A percentile compares a stretch with the other conserved stretches of the same genome.
These are phyloP conservation scores for Kwoniella dejecticola DNA, from an alignment of 768 basidiomycete species.

Conservation along the genomic window DNA sequence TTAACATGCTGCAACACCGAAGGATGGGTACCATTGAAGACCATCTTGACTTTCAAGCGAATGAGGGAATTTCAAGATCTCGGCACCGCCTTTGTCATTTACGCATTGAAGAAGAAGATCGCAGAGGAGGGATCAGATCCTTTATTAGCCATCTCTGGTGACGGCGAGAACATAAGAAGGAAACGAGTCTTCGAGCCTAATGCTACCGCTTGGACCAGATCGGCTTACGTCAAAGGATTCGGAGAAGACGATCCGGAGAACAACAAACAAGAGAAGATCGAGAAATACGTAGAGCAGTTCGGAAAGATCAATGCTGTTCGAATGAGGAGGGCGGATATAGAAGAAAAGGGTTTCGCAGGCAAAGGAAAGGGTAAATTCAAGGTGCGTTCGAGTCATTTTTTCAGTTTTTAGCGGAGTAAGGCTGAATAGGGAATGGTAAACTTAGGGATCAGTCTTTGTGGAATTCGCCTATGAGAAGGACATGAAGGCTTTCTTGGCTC, in stretches of 20 bases:
- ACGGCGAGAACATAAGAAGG: slow-evolving; percentile 72
- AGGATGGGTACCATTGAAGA: slow-evolving; percentile 87
- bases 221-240: slow-evolving; percentile 92
- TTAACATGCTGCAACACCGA: slow-evolving; percentile 72
- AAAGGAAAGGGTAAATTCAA: slow-evolving; percentile 72
- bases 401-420: not conserved
- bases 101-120: slow-evolving; percentile 62
- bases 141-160: slow-evolving; percentile 73
- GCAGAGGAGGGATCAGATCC: slow-evolving; percentile 51
- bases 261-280: slow-evolving; percentile 70
- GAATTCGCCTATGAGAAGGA: slow-evolving; percentile 76
- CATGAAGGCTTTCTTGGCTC: slow-evolving; percentile 73
- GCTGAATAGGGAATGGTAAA: too few relatives aligned
- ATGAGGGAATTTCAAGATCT: slow-evolving; percentile 72
- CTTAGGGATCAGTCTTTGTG: slow-evolving; percentile 86
- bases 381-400: slow-evolving; percentile 59
- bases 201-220: slow-evolving; percentile 71
- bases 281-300: slow-evolving; percentile 76
- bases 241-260: slow-evolving; percentile 64
- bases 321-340: slow-evolving; percentile 76
- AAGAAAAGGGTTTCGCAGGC: slow-evolving; percentile 43
- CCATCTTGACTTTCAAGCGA: slow-evolving; percentile 89
- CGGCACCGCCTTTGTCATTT: slow-evolving; percentile 70
- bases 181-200: slow-evolving; percentile 74
- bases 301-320: slow-evolving; percentile 78